phyloP scores from a whole-genome alignment of 371 early-diverging fungal genomes.

The Apophysomyces trapeziformis region DNA sequence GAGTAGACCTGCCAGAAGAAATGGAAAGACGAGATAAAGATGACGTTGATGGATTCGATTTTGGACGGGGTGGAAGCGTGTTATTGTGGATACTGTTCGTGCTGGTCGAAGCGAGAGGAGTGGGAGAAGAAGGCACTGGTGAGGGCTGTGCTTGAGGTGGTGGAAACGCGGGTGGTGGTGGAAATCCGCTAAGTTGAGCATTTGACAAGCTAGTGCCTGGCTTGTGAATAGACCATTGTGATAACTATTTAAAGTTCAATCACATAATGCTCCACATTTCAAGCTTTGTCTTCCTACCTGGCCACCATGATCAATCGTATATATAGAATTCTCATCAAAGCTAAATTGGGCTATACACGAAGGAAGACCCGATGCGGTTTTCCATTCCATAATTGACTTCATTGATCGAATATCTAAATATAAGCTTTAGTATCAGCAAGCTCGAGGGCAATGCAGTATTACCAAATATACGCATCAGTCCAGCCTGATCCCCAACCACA shows the following conservation, averaged over 20 bases:
- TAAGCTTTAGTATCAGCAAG: not conserved
- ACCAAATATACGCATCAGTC: slow-evolving; percentile 65
- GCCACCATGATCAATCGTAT: slow-evolving; percentile 54
- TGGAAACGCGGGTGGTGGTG: slow-evolving; percentile 33
- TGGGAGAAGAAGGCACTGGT: slow-evolving; percentile 7
- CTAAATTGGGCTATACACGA: slow-evolving; percentile 66
- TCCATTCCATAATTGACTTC: slow-evolving; percentile 67
- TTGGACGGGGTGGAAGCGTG: slow-evolving; percentile 25
- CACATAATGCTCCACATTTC: not conserved
- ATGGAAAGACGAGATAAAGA: slow-evolving; percentile 31
- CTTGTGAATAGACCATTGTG: slow-evolving; percentile 64
- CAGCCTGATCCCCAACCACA: slow-evolving; percentile 59
- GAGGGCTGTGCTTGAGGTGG: slow-evolving; percentile 22
- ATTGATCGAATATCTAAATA: slow-evolving; percentile 59
- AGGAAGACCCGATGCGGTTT: slow-evolving; percentile 32
- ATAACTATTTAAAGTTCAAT: slow-evolving; percentile 26
- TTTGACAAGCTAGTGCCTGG: slow-evolving; percentile 46
- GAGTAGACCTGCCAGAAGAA: slow-evolving; percentile 31
- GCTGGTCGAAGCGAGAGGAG: slow-evolving; percentile 4
- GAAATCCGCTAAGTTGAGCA: slow-evolving; percentile 42
- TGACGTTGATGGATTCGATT: slow-evolving; percentile 29
- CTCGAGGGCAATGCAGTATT: slow-evolving; percentile 5
- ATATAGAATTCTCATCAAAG: slow-evolving; percentile 71
- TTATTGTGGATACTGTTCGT: slow-evolving; percentile 6
- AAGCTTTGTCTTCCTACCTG: slow-evolving; percentile 27